phyloP scores from a whole-genome alignment of 2,329 filamentous ascomycete species.

The Pseudogymnoascus sp. region DNA sequence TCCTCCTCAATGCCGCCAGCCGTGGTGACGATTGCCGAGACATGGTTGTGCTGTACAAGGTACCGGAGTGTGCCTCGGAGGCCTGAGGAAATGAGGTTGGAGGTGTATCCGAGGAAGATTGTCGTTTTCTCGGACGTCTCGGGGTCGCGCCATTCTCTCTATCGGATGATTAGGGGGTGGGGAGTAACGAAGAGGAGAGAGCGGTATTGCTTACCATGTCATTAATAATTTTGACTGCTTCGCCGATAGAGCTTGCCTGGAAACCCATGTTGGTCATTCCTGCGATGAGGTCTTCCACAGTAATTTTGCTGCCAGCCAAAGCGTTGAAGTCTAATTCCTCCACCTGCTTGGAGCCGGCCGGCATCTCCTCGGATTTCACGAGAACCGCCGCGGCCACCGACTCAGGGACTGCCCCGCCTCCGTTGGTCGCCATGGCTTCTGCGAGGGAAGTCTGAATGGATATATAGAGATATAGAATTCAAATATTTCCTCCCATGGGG shows the following conservation, averaged over 20 bases:
- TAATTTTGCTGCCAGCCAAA: constrained; percentile 65
- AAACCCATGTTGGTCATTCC: constrained; percentile 84
- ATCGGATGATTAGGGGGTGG: constrained; percentile 18
- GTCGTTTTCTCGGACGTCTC: constrained; percentile 75
- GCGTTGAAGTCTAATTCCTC: constrained; percentile 89
- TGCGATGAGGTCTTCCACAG: constrained; percentile 73
- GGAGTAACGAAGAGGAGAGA: background rate
- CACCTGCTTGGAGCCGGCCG: constrained; percentile 69
- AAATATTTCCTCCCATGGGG: background rate
- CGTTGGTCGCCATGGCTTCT: background rate
- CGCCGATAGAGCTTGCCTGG: constrained; percentile 70
- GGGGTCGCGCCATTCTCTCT: constrained; percentile 73
- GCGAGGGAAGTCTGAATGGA: background rate
- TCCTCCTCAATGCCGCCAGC: constrained; percentile 95
- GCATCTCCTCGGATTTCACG: constrained; percentile 73
- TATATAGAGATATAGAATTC: background rate
- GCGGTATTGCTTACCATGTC: constrained; percentile 61
- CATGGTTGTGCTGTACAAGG: constrained; percentile 84
- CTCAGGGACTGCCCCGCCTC: constrained; percentile 38
- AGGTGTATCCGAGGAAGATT: constrained; percentile 95
- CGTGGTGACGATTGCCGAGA: constrained; percentile 89
- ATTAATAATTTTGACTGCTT: constrained; percentile 87
- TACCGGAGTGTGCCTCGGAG: constrained; percentile 86
- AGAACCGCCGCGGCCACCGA: constrained; percentile 73
- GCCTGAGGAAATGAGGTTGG: constrained; percentile 93